Percentiles rank a stretch among this genome's conserved stretches.
These are phyloP conservation scores for Mrakiaceae sp. DNA, from an alignment of 1,284 basidiomycete species.

Conservation along the genomic window DNA sequence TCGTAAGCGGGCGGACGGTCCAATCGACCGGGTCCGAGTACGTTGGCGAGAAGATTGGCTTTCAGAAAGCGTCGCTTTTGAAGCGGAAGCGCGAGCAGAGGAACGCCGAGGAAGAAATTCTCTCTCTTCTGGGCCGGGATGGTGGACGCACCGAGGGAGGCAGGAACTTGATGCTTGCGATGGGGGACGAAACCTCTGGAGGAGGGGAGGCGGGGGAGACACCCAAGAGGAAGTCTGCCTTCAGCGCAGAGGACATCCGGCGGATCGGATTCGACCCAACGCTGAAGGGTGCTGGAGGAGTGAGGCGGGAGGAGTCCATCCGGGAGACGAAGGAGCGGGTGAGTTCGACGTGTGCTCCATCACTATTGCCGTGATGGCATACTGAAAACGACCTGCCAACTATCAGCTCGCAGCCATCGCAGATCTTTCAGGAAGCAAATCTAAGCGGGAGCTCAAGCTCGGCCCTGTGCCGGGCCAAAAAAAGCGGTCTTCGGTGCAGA, in stretches of 20 bases:
- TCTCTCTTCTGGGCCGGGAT: constrained; percentile 41
- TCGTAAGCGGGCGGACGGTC: constrained; percentile 58
- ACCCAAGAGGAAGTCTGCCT: constrained; percentile 27
- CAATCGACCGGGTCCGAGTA: constrained; percentile 34
- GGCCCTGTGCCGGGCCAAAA: constrained; percentile 9
- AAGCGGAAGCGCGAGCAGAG: constrained; percentile 49
- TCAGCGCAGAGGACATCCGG: constrained; percentile 30
- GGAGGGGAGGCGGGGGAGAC: constrained; percentile 21
- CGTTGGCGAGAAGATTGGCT: constrained; percentile 54
- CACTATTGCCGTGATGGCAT: background rate
- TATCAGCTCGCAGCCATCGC: background rate
- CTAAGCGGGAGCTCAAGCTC: background rate
- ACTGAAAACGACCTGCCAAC: background rate
- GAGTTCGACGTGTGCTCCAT: background rate
- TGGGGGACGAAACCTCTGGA: constrained; percentile 16
- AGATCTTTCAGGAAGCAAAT: background rate
- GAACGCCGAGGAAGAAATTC: constrained; percentile 50
- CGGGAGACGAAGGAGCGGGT: constrained; percentile 15
- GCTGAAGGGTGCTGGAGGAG: constrained; percentile 6
- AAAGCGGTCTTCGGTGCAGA: constrained; percentile 1
- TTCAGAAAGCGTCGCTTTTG: constrained; percentile 58
- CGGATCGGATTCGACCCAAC: constrained; percentile 34
- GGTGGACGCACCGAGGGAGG: constrained; percentile 29
- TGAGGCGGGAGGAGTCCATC: constrained; percentile 6
- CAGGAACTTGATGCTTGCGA: constrained; percentile 26